These are phyloP conservation scores for Xerocomellus dryophilus DNA, from an alignment of 768 basidiomycete genomes.

Conservation along the genomic window DNA sequence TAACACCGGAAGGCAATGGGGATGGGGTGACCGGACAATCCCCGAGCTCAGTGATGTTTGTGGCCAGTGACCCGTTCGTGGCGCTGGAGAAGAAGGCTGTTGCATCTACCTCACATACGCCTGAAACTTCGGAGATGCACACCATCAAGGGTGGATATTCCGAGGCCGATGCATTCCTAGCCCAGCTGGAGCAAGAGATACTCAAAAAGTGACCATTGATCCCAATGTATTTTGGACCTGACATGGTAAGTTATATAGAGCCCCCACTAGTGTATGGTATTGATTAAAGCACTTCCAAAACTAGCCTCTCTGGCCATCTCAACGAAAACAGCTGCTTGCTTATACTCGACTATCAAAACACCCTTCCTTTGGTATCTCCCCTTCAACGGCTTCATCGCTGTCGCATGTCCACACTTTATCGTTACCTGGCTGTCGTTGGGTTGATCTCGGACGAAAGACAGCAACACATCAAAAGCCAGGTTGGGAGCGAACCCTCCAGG, in stretches of 20 bases:
- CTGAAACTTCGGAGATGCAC: slow-evolving; percentile 29
- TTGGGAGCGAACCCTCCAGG: slow-evolving; percentile 51
- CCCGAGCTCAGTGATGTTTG: background rate
- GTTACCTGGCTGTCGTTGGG: slow-evolving; percentile 28
- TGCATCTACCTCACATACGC: slow-evolving; percentile 9
- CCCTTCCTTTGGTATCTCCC: slow-evolving; percentile 33
- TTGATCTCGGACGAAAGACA: slow-evolving; percentile 38
- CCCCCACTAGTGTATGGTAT: background rate
- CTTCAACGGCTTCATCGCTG: slow-evolving; percentile 35
- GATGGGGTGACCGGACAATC: background rate
- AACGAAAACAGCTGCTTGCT: slow-evolving; percentile 44
- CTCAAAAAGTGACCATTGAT: slow-evolving; percentile 23
- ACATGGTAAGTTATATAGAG: background rate
- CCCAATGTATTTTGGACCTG: background rate
- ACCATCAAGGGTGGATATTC: slow-evolving; percentile 10
- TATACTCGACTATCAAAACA: slow-evolving; percentile 43
- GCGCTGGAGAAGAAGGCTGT: slow-evolving; percentile 41
- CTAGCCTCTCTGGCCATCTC: slow-evolving; percentile 47
- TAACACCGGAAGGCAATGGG: slow-evolving; percentile 3
- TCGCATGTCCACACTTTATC: slow-evolving; percentile 52
- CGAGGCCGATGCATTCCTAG: slow-evolving; percentile 61
- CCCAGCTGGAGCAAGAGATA: slow-evolving; percentile 63
- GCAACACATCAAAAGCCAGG: slow-evolving; percentile 46
- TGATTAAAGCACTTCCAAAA: slow-evolving; percentile 33
- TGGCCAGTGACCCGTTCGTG: slow-evolving; percentile 39